phyloP scores from a whole-genome alignment of 1,284 basidiomycete species.

The Austroboletus niveus region DNA sequence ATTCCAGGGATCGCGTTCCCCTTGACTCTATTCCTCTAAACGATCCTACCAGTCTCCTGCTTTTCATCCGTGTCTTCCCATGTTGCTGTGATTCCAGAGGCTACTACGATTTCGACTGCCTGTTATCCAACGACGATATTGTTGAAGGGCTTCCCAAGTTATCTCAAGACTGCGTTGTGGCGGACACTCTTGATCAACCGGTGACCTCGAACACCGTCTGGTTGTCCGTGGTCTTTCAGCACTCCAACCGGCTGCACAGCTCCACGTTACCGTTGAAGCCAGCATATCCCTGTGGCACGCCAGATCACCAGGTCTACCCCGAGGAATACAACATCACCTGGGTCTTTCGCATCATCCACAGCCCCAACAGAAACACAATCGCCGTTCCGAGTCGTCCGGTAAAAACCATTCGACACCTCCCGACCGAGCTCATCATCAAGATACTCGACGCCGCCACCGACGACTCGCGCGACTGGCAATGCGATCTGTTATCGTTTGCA shows the following conservation, averaged over 20 bases:
- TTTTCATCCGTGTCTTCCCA: neutral
- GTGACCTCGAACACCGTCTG: neutral
- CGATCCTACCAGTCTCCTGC: neutral
- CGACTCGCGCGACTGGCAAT: neutral
- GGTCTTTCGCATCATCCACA: neutral
- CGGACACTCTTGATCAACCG: neutral
- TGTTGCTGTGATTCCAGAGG: too few relatives aligned
- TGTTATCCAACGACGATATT: too few relatives aligned
- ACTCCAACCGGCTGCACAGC: neutral
- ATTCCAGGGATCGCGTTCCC: neutral
- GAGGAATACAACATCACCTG: neutral
- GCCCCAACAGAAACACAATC: neutral
- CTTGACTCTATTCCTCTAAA: neutral
- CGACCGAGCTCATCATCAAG: slow-evolving; percentile 2
- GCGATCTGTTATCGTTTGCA: slow-evolving; percentile 1
- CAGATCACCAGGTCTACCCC: neutral
- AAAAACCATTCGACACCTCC: neutral
- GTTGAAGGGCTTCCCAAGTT: too few relatives aligned
- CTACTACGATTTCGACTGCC: neutral
- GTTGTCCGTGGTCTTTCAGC: neutral
- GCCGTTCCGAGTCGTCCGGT: neutral
- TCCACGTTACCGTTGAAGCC: neutral
- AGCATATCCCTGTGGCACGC: too few relatives aligned
- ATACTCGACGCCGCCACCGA: neutral
- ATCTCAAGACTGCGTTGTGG: neutral